Conservation (phyloP, 257 asterid genomes). For the Solanum chiquidenum region DNA sequence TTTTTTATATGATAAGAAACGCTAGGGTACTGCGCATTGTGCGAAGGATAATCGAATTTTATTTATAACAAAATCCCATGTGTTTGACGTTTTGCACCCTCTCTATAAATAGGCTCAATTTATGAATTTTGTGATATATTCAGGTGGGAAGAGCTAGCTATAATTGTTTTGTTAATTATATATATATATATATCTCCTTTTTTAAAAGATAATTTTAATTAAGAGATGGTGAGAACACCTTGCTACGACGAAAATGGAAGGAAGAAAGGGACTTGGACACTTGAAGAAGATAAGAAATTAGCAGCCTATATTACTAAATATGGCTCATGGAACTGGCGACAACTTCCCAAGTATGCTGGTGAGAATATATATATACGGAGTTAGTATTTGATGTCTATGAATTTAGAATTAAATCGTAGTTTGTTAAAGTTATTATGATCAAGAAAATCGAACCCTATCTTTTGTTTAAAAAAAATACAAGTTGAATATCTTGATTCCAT, state of each 20-base stretch:
- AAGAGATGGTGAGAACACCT: background rate
- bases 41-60: background rate
- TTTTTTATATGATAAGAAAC: background rate
- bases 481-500: background rate
- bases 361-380: background rate
- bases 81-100: background rate
- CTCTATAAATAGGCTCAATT: background rate
- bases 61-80: background rate
- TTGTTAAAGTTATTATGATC: background rate
- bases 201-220: background rate
- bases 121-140: background rate
- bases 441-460: background rate
- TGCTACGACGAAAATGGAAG: background rate
- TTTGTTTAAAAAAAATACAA: background rate
- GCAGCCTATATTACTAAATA: constrained; percentile 4
- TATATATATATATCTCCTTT: too few relatives aligned
- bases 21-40: background rate
- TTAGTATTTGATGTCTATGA: background rate
- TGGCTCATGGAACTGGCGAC: constrained; percentile 11
- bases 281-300: constrained; percentile 6
- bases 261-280: background rate
- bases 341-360: constrained; percentile 7
- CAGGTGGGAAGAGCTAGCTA: background rate
- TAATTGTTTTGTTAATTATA: too few relatives aligned
- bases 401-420: background rate